A percentile compares a stretch with the other conserved stretches of the same genome.
phyloP scores from a whole-genome alignment of 192 early-diverging fungal species.

The Coemansia biformis region DNA sequence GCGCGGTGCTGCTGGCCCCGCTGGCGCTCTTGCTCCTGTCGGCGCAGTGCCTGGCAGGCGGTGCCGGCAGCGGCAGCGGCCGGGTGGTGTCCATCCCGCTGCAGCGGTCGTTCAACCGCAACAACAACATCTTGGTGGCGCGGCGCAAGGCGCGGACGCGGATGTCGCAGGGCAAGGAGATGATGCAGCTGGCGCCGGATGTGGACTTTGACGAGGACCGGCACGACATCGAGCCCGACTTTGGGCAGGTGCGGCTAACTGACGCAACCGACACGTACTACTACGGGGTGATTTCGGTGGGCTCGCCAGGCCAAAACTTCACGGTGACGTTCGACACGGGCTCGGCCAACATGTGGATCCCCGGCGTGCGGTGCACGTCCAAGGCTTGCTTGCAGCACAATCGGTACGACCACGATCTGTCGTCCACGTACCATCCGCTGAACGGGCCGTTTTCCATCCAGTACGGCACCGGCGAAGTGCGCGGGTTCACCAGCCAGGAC shows the following conservation, averaged over 20 bases:
- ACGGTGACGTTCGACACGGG: constrained; percentile 70
- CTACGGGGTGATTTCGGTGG: constrained; percentile 57
- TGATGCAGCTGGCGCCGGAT: constrained; percentile 40
- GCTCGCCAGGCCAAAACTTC: constrained; percentile 62
- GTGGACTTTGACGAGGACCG: constrained; percentile 46
- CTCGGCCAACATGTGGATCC: constrained; percentile 66
- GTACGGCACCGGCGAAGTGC: constrained; percentile 51
- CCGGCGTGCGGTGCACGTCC: constrained; percentile 41
- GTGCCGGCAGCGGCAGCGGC: not conserved
- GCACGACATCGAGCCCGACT: constrained; percentile 44
- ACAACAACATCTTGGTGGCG: constrained; percentile 47
- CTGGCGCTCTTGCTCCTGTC: too few relatives aligned
- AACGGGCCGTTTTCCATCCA: constrained; percentile 43
- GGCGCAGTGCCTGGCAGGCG: constrained; percentile 2
- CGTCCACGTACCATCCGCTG: constrained; percentile 40
- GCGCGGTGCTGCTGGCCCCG: constrained; percentile 10
- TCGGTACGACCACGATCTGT: constrained; percentile 38
- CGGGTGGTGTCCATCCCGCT: constrained; percentile 32
- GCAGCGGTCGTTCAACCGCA: constrained; percentile 47
- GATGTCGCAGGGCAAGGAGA: constrained; percentile 11
- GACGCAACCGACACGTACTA: constrained; percentile 52
- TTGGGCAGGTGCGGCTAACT: constrained; percentile 44
- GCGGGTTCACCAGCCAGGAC: constrained; percentile 45
- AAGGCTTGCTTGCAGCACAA: constrained; percentile 45
- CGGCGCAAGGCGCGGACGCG: constrained; percentile 24